A percentile compares a stretch with the other conserved stretches of the same genome.
Evolutionary conservation across 2,329 filamentous ascomycete genomes (phyloP).

Genomic region (Pyrenochaeta sp.): DNA sequence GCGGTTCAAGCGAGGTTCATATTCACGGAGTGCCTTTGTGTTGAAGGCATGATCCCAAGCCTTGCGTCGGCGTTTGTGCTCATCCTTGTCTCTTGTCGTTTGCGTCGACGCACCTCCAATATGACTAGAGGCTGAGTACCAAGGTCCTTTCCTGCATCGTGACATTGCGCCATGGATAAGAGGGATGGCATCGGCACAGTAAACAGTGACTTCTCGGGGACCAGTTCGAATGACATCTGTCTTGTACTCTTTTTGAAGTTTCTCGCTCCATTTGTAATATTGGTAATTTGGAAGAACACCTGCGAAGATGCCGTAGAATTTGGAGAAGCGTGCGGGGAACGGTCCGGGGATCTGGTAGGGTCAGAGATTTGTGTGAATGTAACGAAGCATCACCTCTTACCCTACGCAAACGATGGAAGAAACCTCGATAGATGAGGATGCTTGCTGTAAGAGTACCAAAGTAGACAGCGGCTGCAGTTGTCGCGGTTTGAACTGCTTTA

Average conservation of each 20-base stretch:
- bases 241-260: constrained; percentile 37
- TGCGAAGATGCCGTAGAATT: constrained; percentile 46
- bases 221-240: constrained; percentile 44
- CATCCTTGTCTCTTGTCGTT: constrained; percentile 35
- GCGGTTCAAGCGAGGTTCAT: constrained; percentile 44
- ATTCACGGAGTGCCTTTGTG: constrained; percentile 43
- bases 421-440: constrained; percentile 49
- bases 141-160: constrained; percentile 38
- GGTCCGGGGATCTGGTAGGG: constrained; percentile 48
- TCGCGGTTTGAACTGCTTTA: constrained; percentile 13
- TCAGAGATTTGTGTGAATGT: neutral
- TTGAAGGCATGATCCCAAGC: constrained; percentile 45
- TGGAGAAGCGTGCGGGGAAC: constrained; percentile 44
- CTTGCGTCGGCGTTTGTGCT: constrained; percentile 40
- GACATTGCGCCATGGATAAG: constrained; percentile 38
- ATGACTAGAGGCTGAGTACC: constrained; percentile 29
- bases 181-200: constrained; percentile 34
- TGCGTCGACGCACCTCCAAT: constrained; percentile 33
- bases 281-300: constrained; percentile 28
- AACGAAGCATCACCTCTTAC: too few relatives aligned
- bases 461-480: constrained; percentile 25
- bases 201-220: constrained; percentile 43
- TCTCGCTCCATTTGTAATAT: constrained; percentile 32
- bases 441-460: constrained; percentile 36
- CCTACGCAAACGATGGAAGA: constrained; percentile 50